Evolutionary conservation across 2,329 filamentous ascomycete genomes (phyloP).

Genomic region (Monilinia polystroma): DNA sequence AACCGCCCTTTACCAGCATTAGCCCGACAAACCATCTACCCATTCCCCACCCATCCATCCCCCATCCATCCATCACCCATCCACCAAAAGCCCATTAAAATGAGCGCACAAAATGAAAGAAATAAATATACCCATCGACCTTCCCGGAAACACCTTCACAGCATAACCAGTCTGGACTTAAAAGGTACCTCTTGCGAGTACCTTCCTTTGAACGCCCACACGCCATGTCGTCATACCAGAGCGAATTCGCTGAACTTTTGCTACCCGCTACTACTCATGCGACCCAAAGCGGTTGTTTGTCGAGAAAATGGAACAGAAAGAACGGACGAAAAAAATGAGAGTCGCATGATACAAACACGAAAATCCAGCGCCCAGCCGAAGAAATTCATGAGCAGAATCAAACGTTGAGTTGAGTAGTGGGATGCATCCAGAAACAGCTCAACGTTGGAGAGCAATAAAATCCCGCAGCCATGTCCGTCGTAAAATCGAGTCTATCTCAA

Average conservation of each 20-base stretch:
- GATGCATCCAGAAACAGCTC: conserved; percentile 27
- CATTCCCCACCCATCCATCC: conserved; percentile 26
- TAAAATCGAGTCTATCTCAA: conserved; percentile 37
- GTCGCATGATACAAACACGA: conserved; percentile 41
- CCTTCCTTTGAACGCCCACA: conserved; percentile 33
- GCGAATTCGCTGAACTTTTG: conserved; percentile 40
- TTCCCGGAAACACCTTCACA: conserved; percentile 38
- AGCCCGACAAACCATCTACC: conserved; percentile 23
- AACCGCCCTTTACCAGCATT: conserved; percentile 28
- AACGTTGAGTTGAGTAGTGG: conserved; percentile 25
- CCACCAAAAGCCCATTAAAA: conserved; percentile 29
- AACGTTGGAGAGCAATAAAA: conserved; percentile 29
- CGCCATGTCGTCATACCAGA: conserved; percentile 39
- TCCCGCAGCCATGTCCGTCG: conserved; percentile 28
- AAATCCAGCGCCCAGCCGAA: conserved; percentile 30
- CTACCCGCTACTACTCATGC: conserved; percentile 36
- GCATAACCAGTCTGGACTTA: conserved; percentile 34
- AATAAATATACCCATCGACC: conserved; percentile 35
- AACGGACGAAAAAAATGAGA: conserved; percentile 33
- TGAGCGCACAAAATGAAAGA: conserved; percentile 29
- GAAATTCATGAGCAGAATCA: conserved; percentile 28
- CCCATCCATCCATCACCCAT: conserved; percentile 22
- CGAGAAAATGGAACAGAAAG: conserved; percentile 27
- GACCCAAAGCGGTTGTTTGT: conserved; percentile 33
- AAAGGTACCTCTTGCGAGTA: conserved; percentile 35